Conservation (phyloP, 441 rosid genomes). For the Bocquillonia castaneifolia region DNA sequence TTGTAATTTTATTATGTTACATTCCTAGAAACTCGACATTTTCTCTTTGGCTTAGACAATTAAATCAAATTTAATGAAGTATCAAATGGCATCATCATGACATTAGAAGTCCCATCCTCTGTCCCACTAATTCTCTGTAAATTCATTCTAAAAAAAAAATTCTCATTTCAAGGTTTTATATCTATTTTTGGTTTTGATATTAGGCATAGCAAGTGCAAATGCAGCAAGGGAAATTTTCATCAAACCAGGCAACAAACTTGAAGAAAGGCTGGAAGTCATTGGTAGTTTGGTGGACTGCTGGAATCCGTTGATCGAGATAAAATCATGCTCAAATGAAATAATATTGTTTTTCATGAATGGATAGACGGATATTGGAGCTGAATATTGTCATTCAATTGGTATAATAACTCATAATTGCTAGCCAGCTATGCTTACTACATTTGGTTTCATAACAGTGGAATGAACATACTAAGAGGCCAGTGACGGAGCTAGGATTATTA, state of each 20-base stretch:
- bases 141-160: too few relatives aligned
- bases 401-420: slow-evolving; percentile 47
- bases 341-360: slow-evolving; percentile 49
- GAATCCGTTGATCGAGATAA: slow-evolving; percentile 49
- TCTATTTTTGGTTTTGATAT: slow-evolving; percentile 8
- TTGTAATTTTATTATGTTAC: too few relatives aligned
- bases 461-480: slow-evolving; percentile 52
- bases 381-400: slow-evolving; percentile 47
- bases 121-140: too few relatives aligned
- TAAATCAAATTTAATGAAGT: too few relatives aligned
- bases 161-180: not conserved
- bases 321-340: slow-evolving; percentile 53
- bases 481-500: too few relatives aligned
- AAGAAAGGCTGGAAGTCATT: slow-evolving; percentile 37
- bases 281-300: slow-evolving; percentile 50
- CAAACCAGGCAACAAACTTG: slow-evolving; percentile 31
- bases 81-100: too few relatives aligned
- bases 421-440: slow-evolving; percentile 50
- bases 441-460: slow-evolving; percentile 55
- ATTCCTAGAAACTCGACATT: too few relatives aligned
- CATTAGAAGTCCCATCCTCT: too few relatives aligned
- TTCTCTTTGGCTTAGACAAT: too few relatives aligned
- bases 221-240: slow-evolving; percentile 23
- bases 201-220: slow-evolving; percentile 10
- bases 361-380: slow-evolving; percentile 40